Evolutionary conservation across 208 protist genomes (phyloP), one percentile per base, ranked within the genome.

Genomic region (Acanthamoeba quina): DNA sequence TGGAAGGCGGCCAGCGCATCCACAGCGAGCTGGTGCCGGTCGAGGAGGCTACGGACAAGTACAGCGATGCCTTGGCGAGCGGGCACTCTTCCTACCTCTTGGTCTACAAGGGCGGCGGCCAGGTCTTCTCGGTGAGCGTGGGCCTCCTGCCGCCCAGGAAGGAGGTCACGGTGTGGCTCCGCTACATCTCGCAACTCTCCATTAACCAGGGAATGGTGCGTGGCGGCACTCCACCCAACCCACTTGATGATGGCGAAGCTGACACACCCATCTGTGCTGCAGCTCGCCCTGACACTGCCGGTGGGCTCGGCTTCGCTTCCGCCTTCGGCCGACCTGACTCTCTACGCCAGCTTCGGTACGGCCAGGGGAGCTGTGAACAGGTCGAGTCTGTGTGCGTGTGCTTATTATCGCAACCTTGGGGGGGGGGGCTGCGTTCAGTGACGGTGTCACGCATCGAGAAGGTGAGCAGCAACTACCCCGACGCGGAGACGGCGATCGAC

Each of bases 11-110:
- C 9, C 62, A 19, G 62, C n/a, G 37, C n/a, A 70, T 70, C 24
- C 11, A 70, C 11, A 70, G 62, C 62, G 62, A 70, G 62, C 62
- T 70, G 62, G n/a, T 70, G 62, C n/a, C 11, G n/a, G 5, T 70
- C n/a, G 74, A 82, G 5, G 74, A 82, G 10, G 74, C 74, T 21
- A 56, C 26, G 44, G 74, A 82, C 74, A 47, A n/a, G 24, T 82
- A 82, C 37, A 37, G 52, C 5, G 74, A 82, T 37, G 37, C 74
- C 15, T 2, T 82, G 74, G 47, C 44, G 24, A 47, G 47, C 44
- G 37, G 74, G 6, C 37, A 82, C 37, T 82, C 74, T 10, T 10
- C 74, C 37, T 82, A 34, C 37, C 74, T 82, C 37, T 34, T 82
- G 26, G 52, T 9, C 13, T 56, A 9, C 15, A 10, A 56, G 15